These are phyloP conservation scores for Agrostemma githago DNA, from an alignment of 148 eudicot species.

Conservation along the genomic window DNA sequence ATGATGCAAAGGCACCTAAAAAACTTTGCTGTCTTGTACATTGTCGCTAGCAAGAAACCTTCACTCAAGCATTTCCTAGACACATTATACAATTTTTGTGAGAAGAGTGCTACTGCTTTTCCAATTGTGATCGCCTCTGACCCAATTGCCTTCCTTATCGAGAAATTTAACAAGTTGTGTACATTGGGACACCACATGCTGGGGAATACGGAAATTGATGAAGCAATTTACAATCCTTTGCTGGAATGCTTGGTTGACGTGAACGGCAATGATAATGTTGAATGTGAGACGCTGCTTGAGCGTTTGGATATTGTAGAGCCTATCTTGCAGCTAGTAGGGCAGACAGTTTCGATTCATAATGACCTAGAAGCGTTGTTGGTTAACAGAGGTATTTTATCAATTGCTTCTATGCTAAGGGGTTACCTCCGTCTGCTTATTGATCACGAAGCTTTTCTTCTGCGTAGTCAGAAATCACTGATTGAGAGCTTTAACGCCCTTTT, in stretches of 20 bases:
- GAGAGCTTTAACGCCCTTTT: not conserved
- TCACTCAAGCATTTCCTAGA: not conserved
- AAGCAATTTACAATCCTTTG: not conserved
- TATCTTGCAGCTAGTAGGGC: not conserved
- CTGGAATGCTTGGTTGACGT: not conserved
- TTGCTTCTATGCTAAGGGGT: not conserved
- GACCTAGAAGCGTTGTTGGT: not conserved
- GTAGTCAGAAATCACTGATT: not conserved
- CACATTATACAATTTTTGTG: not conserved
- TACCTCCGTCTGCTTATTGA: not conserved
- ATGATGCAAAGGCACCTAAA: constrained; percentile 1
- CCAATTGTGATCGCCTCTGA: not conserved
- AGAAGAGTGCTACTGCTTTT: not conserved
- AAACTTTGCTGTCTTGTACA: constrained; percentile 5
- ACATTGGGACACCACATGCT: not conserved
- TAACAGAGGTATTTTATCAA: not conserved
- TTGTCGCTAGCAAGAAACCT: not conserved
- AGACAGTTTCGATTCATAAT: not conserved
- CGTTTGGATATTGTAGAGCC: not conserved
- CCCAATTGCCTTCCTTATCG: not conserved
- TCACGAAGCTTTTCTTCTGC: not conserved
- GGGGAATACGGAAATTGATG: not conserved
- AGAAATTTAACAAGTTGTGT: not conserved
- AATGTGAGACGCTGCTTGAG: not conserved
- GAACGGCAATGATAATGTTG: not conserved